Base-by-base conservation (phyloP, 2,329 filamentous ascomycete genomes). In the Exophiala dermatitidis region DNA sequence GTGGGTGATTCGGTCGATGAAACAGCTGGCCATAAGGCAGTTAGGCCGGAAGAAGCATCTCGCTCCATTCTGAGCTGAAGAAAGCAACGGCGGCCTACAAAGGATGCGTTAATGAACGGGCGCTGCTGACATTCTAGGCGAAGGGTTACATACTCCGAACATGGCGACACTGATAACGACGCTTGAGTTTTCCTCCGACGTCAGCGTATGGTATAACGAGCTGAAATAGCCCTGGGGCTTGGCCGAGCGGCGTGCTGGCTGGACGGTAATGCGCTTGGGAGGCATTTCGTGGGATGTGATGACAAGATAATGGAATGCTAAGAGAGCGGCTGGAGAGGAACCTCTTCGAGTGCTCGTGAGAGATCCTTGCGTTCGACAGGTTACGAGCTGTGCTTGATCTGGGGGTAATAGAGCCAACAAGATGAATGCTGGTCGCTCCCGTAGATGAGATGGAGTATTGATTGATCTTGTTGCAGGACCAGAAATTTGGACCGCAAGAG, bases 131-230 rank as follows among this genome's bases (percentile, higher is more conserved):
- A 49, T 12, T 41, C 10, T 10, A 5, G 36, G 43, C 48, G 12
- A 36, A 29, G n/a, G 30, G 26, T 52, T 41, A 74, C 83, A 67
- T 76, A 87, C 83, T 52, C 82, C 83, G 66, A 87, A 87, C 63
- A 86, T 68, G 59, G 80, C 75, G 61, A 87, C 72, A 66, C 83
- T 86, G 63, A 81, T 78, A 56, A 87, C 83, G 52, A 86, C 78
- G 52, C 82, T 78, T 46, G 81, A 77, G 70, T 88, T 87, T 66
- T 88, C 84, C 33, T 83, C 70, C 30, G 79, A 78, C 51, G 82
- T 86, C 65, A 86, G 65, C 60, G 80, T 74, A 56, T 78, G 75
- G 69, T 85, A 86, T 60, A 79, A 75, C 53, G 74, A 74, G 62
- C 73, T 73, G 60, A 85, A 62, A 68, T 80, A 76, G 59, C 83